Evolutionary conservation across 345 rosid genomes (phyloP).

Genomic region (Hibiscus trionum): DNA sequence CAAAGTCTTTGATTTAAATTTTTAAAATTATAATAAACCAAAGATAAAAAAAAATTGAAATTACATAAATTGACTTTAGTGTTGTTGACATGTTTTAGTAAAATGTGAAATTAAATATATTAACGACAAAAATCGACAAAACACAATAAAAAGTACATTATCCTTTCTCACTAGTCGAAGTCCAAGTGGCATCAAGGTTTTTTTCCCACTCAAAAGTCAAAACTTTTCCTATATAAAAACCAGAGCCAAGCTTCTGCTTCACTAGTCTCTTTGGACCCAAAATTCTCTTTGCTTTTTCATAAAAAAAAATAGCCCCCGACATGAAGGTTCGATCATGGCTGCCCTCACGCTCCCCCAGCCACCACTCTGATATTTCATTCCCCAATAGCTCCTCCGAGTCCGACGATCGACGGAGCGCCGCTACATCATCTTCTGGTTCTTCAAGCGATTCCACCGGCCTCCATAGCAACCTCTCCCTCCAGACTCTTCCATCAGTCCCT

Average conservation of each 20-base stretch:
- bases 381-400: slow-evolving; percentile 12
- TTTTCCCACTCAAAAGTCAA: too few relatives aligned
- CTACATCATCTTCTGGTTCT: slow-evolving; percentile 26
- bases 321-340: slow-evolving; percentile 50
- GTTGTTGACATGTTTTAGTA: too few relatives aligned
- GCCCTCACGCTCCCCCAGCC: background rate
- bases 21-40: too few relatives aligned
- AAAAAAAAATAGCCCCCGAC: background rate
- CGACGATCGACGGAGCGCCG: slow-evolving; percentile 13
- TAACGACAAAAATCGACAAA: too few relatives aligned
- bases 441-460: slow-evolving; percentile 34
- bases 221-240: background rate
- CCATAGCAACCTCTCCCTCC: slow-evolving; percentile 66
- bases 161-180: too few relatives aligned
- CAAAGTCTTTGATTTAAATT: too few relatives aligned
- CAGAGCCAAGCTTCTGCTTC: background rate
- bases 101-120: too few relatives aligned
- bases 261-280: background rate
- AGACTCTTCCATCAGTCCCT: slow-evolving; percentile 68
- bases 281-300: background rate
- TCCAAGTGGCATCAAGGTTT: too few relatives aligned
- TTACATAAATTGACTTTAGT: too few relatives aligned
- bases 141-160: too few relatives aligned
- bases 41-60: too few relatives aligned
- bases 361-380: slow-evolving; percentile 9